Conservation (phyloP, 2,329 filamentous ascomycete genomes). For the Seiridium cupressi region DNA sequence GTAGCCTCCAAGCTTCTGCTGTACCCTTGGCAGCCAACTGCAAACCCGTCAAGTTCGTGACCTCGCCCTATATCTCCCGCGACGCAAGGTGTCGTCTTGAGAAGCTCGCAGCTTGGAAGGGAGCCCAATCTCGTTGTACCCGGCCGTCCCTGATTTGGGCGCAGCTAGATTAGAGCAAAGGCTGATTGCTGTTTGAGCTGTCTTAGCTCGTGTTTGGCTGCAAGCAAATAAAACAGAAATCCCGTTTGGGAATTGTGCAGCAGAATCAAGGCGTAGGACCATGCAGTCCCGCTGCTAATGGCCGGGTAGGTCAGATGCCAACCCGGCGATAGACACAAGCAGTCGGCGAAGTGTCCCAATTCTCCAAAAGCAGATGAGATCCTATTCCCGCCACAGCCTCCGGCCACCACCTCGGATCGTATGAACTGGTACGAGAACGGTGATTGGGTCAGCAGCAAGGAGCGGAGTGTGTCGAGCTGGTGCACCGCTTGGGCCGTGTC, state of each 20-base stretch:
- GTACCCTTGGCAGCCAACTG: too few species aligned
- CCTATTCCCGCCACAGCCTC: too few species aligned
- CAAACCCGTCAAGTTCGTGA: too few species aligned
- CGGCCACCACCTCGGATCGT: too few species aligned
- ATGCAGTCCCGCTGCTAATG: slow-evolving; percentile 16
- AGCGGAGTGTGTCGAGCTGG: too few species aligned
- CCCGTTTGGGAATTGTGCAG: background rate
- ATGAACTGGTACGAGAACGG: too few species aligned
- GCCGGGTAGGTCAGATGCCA: slow-evolving; percentile 13
- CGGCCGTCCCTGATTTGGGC: background rate
- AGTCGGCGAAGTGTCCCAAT: too few species aligned
- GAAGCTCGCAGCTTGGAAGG: background rate
- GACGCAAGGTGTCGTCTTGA: background rate
- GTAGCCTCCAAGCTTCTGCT: too few species aligned
- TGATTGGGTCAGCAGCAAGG: too few species aligned
- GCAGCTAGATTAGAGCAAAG: background rate
- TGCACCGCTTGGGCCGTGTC: too few species aligned
- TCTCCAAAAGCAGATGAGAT: too few species aligned
- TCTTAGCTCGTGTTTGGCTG: background rate
- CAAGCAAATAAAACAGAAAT: background rate
- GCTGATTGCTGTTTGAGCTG: background rate
- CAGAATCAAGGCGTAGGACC: slow-evolving; percentile 7
- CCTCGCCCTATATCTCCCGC: background rate
- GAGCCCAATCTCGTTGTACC: background rate
- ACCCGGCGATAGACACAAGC: too few species aligned